A percentile compares a stretch with the other conserved stretches of the same genome.
phyloP scores from a whole-genome alignment of 2,329 filamentous ascomycete species.

The Teratosphaeria gauchensis region DNA sequence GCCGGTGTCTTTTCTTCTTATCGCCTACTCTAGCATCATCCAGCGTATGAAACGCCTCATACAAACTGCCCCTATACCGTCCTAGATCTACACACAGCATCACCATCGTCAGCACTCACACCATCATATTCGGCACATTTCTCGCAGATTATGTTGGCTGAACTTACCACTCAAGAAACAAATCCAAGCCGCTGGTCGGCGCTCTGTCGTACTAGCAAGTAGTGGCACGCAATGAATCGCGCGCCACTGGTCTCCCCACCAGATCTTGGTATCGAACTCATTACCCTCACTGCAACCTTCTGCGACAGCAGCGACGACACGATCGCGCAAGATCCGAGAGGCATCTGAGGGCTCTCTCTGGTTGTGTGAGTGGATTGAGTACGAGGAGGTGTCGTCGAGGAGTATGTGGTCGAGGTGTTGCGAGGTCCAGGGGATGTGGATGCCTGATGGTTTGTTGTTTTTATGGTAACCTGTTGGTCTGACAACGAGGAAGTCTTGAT shows the following conservation, averaged over 20 bases:
- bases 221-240: slow-evolving; percentile 4
- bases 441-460: slow-evolving; percentile 10
- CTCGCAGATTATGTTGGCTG: not conserved
- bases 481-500: slow-evolving; percentile 19
- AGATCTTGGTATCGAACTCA: slow-evolving; percentile 4
- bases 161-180: slow-evolving; percentile 5
- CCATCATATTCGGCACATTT: not conserved
- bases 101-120: not conserved
- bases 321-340: slow-evolving; percentile 5
- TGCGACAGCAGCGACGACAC: slow-evolving; percentile 3
- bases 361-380: not conserved
- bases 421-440: slow-evolving; percentile 15
- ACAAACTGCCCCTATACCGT: slow-evolving; percentile 3
- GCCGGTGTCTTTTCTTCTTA: not conserved
- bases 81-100: slow-evolving; percentile 1
- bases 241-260: slow-evolving; percentile 7
- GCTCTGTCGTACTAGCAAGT: not conserved
- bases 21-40: not conserved
- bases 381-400: not conserved
- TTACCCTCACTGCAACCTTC: not conserved
- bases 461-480: slow-evolving; percentile 12
- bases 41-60: slow-evolving; percentile 3
- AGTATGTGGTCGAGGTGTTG: slow-evolving; percentile 11
- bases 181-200: slow-evolving; percentile 3
- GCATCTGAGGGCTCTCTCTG: slow-evolving; percentile 1